phyloP scores from a whole-genome alignment of 805 yeast genomes.

The Isabelozyma pseudorhagii region DNA sequence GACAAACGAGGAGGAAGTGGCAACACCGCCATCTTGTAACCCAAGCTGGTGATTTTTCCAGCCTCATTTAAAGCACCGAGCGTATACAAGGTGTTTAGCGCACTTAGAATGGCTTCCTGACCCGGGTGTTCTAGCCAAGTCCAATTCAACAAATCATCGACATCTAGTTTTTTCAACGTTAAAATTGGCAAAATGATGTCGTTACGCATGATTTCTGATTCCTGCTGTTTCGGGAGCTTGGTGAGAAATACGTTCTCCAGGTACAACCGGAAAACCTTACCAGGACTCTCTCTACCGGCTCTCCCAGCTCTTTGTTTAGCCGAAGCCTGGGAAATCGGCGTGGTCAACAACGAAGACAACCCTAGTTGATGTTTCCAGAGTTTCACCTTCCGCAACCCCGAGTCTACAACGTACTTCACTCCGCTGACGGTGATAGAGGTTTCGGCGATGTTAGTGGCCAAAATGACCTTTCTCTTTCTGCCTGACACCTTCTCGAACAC shows the following conservation, averaged over 20 bases:
- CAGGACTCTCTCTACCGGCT: conserved; percentile 96
- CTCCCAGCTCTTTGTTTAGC: conserved; percentile 96
- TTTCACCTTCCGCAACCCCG: conserved; percentile 89
- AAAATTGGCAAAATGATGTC: conserved; percentile 83
- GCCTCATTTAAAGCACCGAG: conserved; percentile 73
- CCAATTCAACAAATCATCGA: conserved; percentile 82
- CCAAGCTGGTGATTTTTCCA: conserved; percentile 76
- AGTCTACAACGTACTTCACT: conserved; percentile 86
- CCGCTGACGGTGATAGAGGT: conserved; percentile 97
- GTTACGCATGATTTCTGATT: conserved; percentile 86
- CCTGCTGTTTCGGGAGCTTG: conserved; percentile 70
- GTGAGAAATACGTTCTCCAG: conserved; percentile 66
- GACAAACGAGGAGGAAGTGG: conserved; percentile 93
- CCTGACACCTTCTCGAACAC: conserved; percentile 68
- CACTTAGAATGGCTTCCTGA: conserved; percentile 67
- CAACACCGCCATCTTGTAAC: conserved; percentile 81
- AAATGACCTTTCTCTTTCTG: conserved; percentile 77
- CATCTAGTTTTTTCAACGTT: conserved; percentile 78
- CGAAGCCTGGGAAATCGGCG: conserved; percentile 90
- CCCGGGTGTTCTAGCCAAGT: conserved; percentile 94
- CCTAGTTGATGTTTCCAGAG: conserved; percentile 95
- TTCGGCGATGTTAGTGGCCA: conserved; percentile 96
- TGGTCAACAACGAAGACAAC: conserved; percentile 85
- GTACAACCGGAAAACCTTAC: conserved; percentile 83
- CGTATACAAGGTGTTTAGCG: conserved; percentile 73